A percentile compares a stretch with the other conserved stretches of the same genome.
phyloP scores from a whole-genome alignment of 441 rosid species.

The Gossypium lobatum region DNA sequence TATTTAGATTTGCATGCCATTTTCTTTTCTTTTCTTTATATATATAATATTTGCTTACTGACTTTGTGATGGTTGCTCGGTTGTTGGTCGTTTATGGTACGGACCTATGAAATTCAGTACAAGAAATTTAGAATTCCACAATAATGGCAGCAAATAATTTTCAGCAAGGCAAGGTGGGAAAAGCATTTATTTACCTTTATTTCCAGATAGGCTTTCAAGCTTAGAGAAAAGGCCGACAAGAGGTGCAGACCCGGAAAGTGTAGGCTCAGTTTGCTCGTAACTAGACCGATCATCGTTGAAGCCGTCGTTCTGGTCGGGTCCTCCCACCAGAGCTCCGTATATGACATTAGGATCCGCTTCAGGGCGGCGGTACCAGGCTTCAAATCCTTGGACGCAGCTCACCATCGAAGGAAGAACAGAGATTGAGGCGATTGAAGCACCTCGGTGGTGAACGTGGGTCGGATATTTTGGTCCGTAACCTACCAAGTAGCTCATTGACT shows the following conservation, averaged over 20 bases:
- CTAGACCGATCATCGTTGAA: constrained; percentile 56
- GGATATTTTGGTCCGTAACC: constrained; percentile 59
- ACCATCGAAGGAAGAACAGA: constrained; percentile 38
- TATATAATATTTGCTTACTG: neutral
- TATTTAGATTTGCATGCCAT: neutral
- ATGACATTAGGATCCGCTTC: constrained; percentile 65
- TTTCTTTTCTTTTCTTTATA: too few relatives aligned
- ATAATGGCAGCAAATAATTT: neutral
- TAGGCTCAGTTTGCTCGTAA: constrained; percentile 80
- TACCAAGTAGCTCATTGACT: constrained; percentile 64
- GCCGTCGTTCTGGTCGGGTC: constrained; percentile 68
- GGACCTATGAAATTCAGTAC: constrained; percentile 23
- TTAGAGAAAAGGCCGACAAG: constrained; percentile 47
- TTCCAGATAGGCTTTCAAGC: constrained; percentile 39
- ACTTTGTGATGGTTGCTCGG: constrained; percentile 14
- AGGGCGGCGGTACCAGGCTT: constrained; percentile 55
- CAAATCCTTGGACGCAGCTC: constrained; percentile 67
- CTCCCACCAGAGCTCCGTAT: constrained; percentile 80
- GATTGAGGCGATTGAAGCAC: constrained; percentile 65
- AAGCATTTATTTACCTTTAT: constrained; percentile 15
- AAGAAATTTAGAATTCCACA: neutral
- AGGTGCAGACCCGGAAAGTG: constrained; percentile 63
- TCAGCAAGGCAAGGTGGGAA: neutral
- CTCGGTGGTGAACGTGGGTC: constrained; percentile 73
- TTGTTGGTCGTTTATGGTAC: constrained; percentile 23